Conservation (phyloP, 164 flowering plant species). For the Umbilicus rupestris region DNA sequence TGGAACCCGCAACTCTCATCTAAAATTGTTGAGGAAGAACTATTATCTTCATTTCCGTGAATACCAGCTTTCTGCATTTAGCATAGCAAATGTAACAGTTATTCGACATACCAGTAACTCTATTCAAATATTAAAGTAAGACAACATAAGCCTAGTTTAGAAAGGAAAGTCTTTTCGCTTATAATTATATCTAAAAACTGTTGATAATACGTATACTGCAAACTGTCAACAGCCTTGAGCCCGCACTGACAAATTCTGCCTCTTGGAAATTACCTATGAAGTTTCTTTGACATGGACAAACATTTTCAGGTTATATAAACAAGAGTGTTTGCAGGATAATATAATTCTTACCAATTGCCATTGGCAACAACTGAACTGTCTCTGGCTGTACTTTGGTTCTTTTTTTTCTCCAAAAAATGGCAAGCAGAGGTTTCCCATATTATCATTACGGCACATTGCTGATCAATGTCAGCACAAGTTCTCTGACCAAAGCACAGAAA, state of each 20-base stretch:
- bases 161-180: too few species aligned
- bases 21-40: not conserved
- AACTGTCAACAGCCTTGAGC: not conserved
- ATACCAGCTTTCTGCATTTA: not conserved
- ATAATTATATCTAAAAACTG: not conserved
- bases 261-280: conserved; percentile 9
- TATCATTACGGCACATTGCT: conserved; percentile 12
- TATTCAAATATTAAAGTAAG: too few species aligned
- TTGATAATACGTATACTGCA: not conserved
- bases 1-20: not conserved
- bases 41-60: not conserved
- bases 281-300: not conserved
- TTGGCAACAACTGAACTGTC: not conserved
- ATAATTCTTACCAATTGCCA: not conserved
- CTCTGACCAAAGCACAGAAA: conserved; percentile 24
- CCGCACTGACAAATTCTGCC: not conserved
- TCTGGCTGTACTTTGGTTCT: not conserved
- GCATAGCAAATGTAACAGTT: not conserved
- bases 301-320: not conserved
- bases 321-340: not conserved
- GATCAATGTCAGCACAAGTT: conserved; percentile 15
- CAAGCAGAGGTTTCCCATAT: conserved; percentile 3
- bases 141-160: too few species aligned
- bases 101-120: too few species aligned
- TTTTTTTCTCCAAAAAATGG: conserved; percentile 10